Evolutionary conservation across 345 rosid genomes (phyloP).

Genomic region (Eucalyptus regnans): DNA sequence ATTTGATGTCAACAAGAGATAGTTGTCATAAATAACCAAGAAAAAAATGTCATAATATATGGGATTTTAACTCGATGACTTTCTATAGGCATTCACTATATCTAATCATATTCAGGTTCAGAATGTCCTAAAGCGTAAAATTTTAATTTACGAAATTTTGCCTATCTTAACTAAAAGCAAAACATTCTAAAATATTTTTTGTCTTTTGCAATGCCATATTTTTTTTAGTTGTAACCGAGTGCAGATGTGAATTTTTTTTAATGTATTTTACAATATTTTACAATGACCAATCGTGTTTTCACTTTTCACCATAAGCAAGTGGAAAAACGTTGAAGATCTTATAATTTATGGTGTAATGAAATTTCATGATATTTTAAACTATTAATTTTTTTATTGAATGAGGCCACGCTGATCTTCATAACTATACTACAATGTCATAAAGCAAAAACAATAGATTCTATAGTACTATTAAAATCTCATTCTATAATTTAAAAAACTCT

Average conservation of each 20-base stretch:
- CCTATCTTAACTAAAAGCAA: background rate
- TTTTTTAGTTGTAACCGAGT: background rate
- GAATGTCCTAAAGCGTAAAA: background rate
- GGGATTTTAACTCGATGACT: background rate
- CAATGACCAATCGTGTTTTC: background rate
- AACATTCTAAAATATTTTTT: background rate
- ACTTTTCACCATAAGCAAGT: background rate
- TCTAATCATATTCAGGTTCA: background rate
- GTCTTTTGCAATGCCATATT: background rate
- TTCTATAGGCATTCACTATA: background rate
- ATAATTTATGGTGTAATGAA: background rate
- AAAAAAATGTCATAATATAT: background rate
- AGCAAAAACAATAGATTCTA: background rate
- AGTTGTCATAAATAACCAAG: background rate
- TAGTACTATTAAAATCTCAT: background rate
- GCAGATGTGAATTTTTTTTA: background rate
- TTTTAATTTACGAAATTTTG: background rate
- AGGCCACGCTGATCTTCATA: background rate
- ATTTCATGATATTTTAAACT: background rate
- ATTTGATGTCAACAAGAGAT: background rate
- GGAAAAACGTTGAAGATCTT: too few species aligned
- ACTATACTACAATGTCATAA: background rate
- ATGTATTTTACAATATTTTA: background rate
- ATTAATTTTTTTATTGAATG: background rate
- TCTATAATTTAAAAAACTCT: background rate